phyloP scores from a whole-genome alignment of 148 eudicot genomes.

The Silene uniflora region DNA sequence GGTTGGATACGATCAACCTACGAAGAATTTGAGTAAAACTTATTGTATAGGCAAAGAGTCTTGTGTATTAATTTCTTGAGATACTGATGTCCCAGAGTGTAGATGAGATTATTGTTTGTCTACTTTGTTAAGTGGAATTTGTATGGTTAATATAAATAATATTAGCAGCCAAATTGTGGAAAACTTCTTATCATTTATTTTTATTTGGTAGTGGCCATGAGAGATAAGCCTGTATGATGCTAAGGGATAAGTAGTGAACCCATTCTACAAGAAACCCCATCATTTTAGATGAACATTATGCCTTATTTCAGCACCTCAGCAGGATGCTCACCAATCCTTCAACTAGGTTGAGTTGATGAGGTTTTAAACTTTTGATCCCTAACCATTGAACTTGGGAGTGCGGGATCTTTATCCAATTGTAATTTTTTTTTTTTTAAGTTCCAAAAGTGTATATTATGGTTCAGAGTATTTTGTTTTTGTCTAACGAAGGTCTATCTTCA shows the following conservation, averaged over 20 bases:
- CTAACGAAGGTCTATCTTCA: background rate
- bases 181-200: background rate
- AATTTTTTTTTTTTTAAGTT: background rate
- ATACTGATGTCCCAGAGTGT: background rate
- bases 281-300: no score
- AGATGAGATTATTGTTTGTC: background rate
- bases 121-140: background rate
- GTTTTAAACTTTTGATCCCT: slow-evolving; percentile 1
- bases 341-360: background rate
- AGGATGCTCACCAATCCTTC: background rate
- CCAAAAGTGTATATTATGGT: background rate
- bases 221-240: background rate
- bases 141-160: background rate
- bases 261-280: background rate
- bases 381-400: background rate
- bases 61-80: background rate
- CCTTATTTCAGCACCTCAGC: background rate
- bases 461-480: background rate
- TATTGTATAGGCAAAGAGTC: background rate
- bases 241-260: slow-evolving; percentile 1
- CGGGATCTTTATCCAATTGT: background rate
- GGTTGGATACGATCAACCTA: background rate
- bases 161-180: background rate
- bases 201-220: background rate
- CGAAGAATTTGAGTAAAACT: background rate